Conservation (phyloP, 331 rosid species). For the Stylosanthes scabra region DNA sequence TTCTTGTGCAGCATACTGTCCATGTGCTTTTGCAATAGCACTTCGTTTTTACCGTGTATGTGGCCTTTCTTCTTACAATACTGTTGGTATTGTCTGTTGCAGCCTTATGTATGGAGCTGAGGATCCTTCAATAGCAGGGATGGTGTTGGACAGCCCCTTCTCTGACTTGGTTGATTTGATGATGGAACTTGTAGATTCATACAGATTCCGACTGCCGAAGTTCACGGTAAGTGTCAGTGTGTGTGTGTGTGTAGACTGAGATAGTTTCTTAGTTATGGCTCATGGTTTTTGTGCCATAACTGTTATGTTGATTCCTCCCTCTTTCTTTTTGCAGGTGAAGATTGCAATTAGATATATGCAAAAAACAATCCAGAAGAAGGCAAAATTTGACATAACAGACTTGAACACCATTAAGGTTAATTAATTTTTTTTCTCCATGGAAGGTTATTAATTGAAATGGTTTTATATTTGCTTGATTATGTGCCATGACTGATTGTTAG, state of each 20-base stretch:
- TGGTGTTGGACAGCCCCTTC: constrained; percentile 98
- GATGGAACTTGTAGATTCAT: constrained; percentile 96
- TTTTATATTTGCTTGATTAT: neutral
- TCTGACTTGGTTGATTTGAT: constrained; percentile 95
- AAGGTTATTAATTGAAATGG: constrained; percentile 18
- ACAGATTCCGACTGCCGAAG: constrained; percentile 82
- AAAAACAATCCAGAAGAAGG: constrained; percentile 89
- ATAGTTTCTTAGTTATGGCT: constrained; percentile 4
- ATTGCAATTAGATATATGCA: constrained; percentile 95
- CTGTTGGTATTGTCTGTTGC: constrained; percentile 48
- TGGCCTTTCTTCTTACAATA: constrained; percentile 39
- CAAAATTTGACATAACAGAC: constrained; percentile 88
- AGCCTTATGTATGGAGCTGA: constrained; percentile 98
- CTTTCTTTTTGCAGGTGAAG: constrained; percentile 64
- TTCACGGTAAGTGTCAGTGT: constrained; percentile 76
- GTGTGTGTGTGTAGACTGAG: neutral
- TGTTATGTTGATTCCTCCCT: constrained; percentile 6
- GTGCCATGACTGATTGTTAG: constrained; percentile 20
- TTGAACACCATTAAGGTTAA: constrained; percentile 86
- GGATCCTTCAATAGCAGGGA: constrained; percentile 98
- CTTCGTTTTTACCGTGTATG: constrained; percentile 15
- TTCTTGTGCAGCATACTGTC: neutral
- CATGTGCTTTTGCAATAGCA: neutral
- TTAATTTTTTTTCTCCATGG: constrained; percentile 1
- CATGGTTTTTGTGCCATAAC: constrained; percentile 6